Base-by-base conservation (phyloP, 2,329 filamentous ascomycete species). In the Fusarium marasasianum region DNA sequence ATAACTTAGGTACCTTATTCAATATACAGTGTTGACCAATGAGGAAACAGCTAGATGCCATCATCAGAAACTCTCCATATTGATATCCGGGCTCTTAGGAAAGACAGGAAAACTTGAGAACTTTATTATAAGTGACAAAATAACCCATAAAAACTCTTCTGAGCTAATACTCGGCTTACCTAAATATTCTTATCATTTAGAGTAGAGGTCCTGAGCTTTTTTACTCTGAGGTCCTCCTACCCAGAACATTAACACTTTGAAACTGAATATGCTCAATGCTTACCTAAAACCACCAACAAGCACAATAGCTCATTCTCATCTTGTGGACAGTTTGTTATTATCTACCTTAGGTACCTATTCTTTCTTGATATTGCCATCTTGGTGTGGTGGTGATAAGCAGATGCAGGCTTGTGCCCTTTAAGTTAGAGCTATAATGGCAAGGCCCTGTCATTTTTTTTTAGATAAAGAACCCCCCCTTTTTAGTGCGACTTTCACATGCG, bases 401-500 rank as follows among this genome's bases (percentile, higher is more conserved):
- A 66, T 73, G 66, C 29, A 54, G 65, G 58, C 57, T 66, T 73
- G 51, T 75, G 69, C 72, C 58, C 56, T 57, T 66, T 37, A 9
- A 61, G 63, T 63, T 61, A 60, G 48, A 67, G 40, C 63, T 55
- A 14, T 60, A 29, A 48, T 43, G 38, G 26, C 31, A 26, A 14
- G 38, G 31, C 53, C 40, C 38, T 75, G 54, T 50, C 50, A 44
- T 66, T 48, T 66, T 56, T 29, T 40, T 62, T 35, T 41, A 70
- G 66, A 65, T 71, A 66, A 63, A 57, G 66, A 63, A 45, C 72
- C 72, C 74, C 76, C 76, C 69, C 63, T 72, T 76, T 76, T 78
- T 78, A 78, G 76, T 74, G 74, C 72, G 65, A 76, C 64, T 78
- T 75, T 78, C 77, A 78, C 77, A 78, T 78, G 77, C 72, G 75